Conservation (phyloP, 805 yeast species). For the Sugiyamaella chiloensis region DNA sequence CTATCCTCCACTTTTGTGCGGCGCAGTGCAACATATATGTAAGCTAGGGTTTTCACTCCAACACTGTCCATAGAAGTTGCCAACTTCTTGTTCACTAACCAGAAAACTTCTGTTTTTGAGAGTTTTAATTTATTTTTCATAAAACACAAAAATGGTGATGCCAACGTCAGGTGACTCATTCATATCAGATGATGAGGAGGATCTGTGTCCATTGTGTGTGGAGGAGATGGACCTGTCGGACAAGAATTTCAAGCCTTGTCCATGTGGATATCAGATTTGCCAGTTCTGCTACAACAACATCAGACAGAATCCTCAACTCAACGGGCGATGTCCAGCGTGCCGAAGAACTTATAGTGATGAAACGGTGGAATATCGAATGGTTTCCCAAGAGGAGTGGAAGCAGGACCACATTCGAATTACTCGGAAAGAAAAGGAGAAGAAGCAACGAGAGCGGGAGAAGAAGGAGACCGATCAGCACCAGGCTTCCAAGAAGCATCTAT, state of each 20-base stretch:
- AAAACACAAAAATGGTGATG: constrained; percentile 17
- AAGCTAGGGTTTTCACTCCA: no score
- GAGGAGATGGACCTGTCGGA: constrained; percentile 98
- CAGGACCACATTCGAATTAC: constrained; percentile 76
- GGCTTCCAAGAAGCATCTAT: constrained; percentile 69
- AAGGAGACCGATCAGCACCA: constrained; percentile 82
- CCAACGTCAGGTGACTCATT: constrained; percentile 46
- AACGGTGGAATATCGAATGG: constrained; percentile 77
- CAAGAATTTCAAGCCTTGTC: constrained; percentile 97
- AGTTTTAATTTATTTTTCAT: no score
- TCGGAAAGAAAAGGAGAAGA: constrained; percentile 66
- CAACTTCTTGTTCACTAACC: no score
- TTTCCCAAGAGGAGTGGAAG: constrained; percentile 84
- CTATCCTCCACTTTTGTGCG: no score
- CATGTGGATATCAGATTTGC: constrained; percentile 98
- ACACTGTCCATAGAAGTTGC: no score
- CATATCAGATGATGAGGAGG: constrained; percentile 78
- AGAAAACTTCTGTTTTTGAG: no score
- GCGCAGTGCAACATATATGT: no score
- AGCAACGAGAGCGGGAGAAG: constrained; percentile 85
- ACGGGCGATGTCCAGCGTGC: constrained; percentile 97
- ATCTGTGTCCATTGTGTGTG: constrained; percentile 86
- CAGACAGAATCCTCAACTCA: constrained; percentile 89
- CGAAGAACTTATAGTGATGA: constrained; percentile 92
- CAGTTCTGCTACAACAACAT: constrained; percentile 98